A percentile compares a stretch with the other conserved stretches of the same genome.
Evolutionary conservation across 2,329 filamentous ascomycete genomes (phyloP).

Genomic region (Tolypocladium pustulatum): DNA sequence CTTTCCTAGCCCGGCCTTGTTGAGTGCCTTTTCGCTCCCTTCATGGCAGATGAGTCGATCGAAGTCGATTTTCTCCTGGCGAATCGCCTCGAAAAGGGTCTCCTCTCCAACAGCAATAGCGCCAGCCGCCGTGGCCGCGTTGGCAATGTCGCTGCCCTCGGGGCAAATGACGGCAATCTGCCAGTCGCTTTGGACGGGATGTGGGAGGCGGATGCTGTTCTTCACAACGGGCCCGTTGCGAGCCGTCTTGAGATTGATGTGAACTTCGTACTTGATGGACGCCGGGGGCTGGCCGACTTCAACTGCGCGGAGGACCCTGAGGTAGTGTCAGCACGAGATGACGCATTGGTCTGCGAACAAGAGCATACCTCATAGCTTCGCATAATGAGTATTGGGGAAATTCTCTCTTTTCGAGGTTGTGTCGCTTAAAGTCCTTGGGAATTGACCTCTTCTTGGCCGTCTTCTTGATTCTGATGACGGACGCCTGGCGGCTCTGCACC

Average conservation of each 20-base stretch:
- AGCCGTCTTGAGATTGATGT: slow-evolving; percentile 70
- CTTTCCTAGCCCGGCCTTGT: slow-evolving; percentile 69
- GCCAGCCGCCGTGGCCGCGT: slow-evolving; percentile 66
- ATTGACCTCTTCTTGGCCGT: slow-evolving; percentile 46
- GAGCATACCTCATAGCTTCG: slow-evolving; percentile 76
- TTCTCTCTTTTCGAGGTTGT: slow-evolving; percentile 54
- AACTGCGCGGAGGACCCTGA: slow-evolving; percentile 77
- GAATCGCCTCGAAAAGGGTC: slow-evolving; percentile 69
- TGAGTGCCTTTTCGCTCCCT: slow-evolving; percentile 65
- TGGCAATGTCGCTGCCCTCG: slow-evolving; percentile 64
- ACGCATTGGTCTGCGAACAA: not conserved
- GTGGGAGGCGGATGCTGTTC: slow-evolving; percentile 78
- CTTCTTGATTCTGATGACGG: slow-evolving; percentile 36
- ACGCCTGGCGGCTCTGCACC: slow-evolving; percentile 31
- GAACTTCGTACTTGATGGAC: slow-evolving; percentile 76
- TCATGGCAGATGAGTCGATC: slow-evolving; percentile 82
- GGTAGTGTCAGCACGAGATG: not conserved
- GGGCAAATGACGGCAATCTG: slow-evolving; percentile 85
- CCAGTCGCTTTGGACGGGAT: slow-evolving; percentile 80
- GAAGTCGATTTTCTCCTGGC: slow-evolving; percentile 68
- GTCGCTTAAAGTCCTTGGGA: slow-evolving; percentile 57
- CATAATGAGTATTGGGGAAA: slow-evolving; percentile 64
- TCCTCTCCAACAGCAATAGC: slow-evolving; percentile 80
- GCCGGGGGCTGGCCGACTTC: slow-evolving; percentile 76
- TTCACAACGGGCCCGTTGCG: slow-evolving; percentile 83